phyloP scores from a whole-genome alignment of 495 filamentous ascomycete species.

The Xylaria grammica region DNA sequence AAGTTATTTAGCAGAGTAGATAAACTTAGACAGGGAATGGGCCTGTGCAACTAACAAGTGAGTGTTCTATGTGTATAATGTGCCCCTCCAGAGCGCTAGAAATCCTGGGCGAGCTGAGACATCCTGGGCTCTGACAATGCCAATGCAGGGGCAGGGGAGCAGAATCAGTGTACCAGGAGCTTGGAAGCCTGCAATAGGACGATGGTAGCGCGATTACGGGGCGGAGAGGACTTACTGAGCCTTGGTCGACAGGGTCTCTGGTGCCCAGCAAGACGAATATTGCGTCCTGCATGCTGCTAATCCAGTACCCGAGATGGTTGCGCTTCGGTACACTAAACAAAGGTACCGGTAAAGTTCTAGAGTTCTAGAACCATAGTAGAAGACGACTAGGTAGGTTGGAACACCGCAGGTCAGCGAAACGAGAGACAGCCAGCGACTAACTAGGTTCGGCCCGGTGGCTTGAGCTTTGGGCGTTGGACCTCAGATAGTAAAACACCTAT shows the following conservation, averaged over 20 bases:
- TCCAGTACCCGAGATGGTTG: neutral
- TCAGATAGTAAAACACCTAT: no score
- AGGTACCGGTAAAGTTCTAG: neutral
- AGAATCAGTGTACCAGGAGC: neutral
- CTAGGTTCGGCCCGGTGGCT: conserved; percentile 6
- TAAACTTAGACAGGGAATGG: no score
- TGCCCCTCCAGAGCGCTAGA: neutral
- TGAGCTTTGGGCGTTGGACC: no score
- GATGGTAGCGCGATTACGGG: neutral
- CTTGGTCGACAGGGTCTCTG: neutral
- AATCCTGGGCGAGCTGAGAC: conserved; percentile 14
- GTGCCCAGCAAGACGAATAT: neutral
- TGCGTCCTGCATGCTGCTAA: no score
- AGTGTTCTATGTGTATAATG: conserved; percentile 1
- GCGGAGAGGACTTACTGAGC: neutral
- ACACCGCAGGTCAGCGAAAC: neutral
- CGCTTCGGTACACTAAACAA: neutral
- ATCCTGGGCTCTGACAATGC: conserved; percentile 4
- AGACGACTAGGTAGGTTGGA: neutral
- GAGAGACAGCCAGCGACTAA: neutral
- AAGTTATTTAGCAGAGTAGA: no score
- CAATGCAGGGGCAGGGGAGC: conserved; percentile 7
- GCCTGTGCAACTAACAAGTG: neutral
- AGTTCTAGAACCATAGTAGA: neutral
- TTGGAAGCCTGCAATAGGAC: neutral